phyloP scores from a whole-genome alignment of 2,329 filamentous ascomycete genomes.

The Diaporthe aspalathi region DNA sequence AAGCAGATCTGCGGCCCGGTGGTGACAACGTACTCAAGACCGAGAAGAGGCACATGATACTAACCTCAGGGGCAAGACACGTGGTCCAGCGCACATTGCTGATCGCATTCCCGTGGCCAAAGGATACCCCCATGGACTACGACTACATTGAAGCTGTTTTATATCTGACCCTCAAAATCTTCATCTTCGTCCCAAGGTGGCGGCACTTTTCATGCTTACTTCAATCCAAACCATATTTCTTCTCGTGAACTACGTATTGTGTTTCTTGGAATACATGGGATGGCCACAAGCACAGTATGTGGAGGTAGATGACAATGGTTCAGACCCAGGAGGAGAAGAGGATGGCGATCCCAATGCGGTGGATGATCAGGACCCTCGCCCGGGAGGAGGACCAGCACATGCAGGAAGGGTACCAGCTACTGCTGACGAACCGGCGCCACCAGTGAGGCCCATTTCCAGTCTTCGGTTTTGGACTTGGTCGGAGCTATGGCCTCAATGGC shows the following conservation, averaged over 20 bases:
- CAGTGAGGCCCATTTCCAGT: too few relatives aligned
- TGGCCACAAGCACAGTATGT: background rate
- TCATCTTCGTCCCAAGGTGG: background rate
- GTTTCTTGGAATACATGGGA: background rate
- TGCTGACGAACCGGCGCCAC: background rate
- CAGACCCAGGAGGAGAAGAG: too few relatives aligned
- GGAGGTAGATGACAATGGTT: too few relatives aligned
- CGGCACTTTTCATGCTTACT: background rate
- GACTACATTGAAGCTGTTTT: background rate
- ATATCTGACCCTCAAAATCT: background rate
- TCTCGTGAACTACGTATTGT: too few relatives aligned
- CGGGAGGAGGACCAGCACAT: background rate
- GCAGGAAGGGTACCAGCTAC: background rate
- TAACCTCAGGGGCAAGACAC: constrained; percentile 23
- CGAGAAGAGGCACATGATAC: constrained; percentile 2
- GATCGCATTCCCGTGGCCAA: background rate
- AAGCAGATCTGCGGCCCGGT: background rate
- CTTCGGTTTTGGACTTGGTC: background rate
- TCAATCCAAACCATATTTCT: background rate
- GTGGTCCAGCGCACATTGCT: constrained; percentile 22
- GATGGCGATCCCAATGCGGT: too few relatives aligned
- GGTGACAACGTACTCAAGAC: background rate
- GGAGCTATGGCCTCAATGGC: background rate
- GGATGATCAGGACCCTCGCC: too few relatives aligned
- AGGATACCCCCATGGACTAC: background rate